Evolutionary conservation across 1,284 basidiomycete genomes (phyloP).

Genomic region (Neotropicomus parvogracilis): DNA sequence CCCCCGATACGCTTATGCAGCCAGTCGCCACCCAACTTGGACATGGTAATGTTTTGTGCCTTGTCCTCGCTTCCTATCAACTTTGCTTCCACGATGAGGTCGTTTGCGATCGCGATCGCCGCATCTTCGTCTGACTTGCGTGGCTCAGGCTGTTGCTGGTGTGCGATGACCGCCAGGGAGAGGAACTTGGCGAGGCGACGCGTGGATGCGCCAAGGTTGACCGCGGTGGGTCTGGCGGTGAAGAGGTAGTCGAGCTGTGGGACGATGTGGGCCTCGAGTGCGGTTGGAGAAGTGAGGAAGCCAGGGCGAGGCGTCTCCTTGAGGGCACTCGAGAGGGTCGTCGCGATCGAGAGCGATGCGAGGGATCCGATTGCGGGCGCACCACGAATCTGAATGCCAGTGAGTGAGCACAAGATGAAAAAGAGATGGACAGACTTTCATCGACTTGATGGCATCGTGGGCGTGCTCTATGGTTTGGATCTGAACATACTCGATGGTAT

Average conservation of each 20-base stretch:
- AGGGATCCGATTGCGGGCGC: constrained; percentile 93
- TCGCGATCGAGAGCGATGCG: constrained; percentile 75
- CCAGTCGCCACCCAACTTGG: constrained; percentile 82
- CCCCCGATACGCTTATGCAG: constrained; percentile 47
- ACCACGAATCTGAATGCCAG: constrained; percentile 65
- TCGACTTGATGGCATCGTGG: constrained; percentile 87
- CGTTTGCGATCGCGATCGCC: constrained; percentile 47
- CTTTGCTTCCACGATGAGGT: constrained; percentile 60
- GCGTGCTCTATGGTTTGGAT: constrained; percentile 77
- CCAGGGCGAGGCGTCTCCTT: constrained; percentile 42
- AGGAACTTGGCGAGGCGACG: constrained; percentile 60
- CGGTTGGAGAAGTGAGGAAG: constrained; percentile 46
- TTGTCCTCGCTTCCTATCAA: constrained; percentile 81
- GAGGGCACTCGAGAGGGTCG: constrained; percentile 52
- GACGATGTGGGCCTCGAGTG: constrained; percentile 50
- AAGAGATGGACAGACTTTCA: constrained; percentile 59
- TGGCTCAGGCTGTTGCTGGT: constrained; percentile 16
- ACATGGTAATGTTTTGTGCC: constrained; percentile 79
- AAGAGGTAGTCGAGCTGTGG: constrained; percentile 69
- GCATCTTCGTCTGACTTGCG: constrained; percentile 33
- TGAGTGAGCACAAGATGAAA: neutral
- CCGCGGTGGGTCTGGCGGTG: constrained; percentile 89
- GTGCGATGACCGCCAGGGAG: constrained; percentile 13
- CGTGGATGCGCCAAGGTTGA: constrained; percentile 85
- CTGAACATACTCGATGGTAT: constrained; percentile 69